Evolutionary conservation across 805 yeast genomes (phyloP).

Genomic region (Yarrowia deformans): DNA sequence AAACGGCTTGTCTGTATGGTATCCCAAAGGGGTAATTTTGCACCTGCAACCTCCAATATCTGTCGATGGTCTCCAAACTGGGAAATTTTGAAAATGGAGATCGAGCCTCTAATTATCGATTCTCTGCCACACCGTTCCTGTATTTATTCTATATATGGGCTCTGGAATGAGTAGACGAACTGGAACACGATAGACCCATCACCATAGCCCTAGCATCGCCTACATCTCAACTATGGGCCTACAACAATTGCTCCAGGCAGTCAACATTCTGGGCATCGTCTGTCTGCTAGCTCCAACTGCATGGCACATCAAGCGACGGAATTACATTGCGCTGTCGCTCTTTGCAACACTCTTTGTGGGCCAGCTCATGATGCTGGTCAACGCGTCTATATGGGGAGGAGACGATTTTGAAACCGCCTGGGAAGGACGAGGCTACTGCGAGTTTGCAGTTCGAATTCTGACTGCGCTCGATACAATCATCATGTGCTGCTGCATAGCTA

Average conservation of each 20-base stretch:
- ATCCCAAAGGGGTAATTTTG: constrained; percentile 7
- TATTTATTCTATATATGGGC: neutral
- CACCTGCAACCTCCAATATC: neutral
- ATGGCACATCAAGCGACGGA: constrained; percentile 19
- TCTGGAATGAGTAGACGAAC: too few species aligned
- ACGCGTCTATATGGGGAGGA: constrained; percentile 27
- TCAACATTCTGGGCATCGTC: constrained; percentile 11
- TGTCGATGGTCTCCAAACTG: neutral
- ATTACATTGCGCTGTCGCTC: constrained; percentile 15
- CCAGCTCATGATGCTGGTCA: constrained; percentile 28
- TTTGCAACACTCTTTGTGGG: constrained; percentile 18
- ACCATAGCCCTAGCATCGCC: too few species aligned
- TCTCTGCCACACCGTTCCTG: constrained; percentile 21
- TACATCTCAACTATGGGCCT: neutral
- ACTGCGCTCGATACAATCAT: constrained; percentile 14
- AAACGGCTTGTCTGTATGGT: neutral
- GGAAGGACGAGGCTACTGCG: constrained; percentile 25
- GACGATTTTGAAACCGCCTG: constrained; percentile 4
- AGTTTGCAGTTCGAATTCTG: neutral
- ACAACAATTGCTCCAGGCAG: constrained; percentile 18
- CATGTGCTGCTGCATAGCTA: constrained; percentile 25
- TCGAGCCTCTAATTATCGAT: neutral
- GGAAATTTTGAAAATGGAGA: neutral
- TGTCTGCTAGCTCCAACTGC: constrained; percentile 18
- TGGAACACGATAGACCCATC: too few species aligned